Base-by-base conservation (phyloP, 2,329 filamentous ascomycete genomes). In the Phaeosphaeriaceae sp. region DNA sequence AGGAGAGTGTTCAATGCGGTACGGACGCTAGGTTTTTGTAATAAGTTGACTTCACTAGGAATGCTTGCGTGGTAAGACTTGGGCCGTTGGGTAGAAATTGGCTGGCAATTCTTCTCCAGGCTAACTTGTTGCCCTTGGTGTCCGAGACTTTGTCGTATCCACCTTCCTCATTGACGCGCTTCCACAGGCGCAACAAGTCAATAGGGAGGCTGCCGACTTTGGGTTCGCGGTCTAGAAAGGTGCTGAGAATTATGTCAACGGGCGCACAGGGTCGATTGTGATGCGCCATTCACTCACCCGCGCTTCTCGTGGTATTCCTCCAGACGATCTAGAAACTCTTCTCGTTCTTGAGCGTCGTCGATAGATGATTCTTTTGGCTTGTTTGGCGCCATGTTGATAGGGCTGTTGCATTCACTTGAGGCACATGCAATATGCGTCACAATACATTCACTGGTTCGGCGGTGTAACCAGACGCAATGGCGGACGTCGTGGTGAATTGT, bases 11-110 rank as follows among this genome's bases (percentile, higher is more conserved):
- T 33, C 11, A n/a, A 26, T 34, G 21, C n/a, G 34, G 39, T 16
- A 52, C 79, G 50, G 70, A 81, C 78, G 88, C 88, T 36, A 96
- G 82, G 64, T 93, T 91, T 73, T 91, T 92, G 79, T 95, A 95
- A 77, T 94, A 96, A 55, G 89, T 86, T 47, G 89, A 88, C 76
- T 96, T 96, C 47, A 96, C 79, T 50, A 88, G 83, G 75, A 95
- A 96, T 12, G 90, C 91, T 50, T 91, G 85, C n/a, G 90, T 90
- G 6, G 90, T 83, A 52, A 90, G 85, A 67, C 93, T 92, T 16
- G 54, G 61, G 47, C 86, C 86, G 66, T 85, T 85, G 56, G 92
- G 83, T 41, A 89, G 85, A 48, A 96, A 87, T 62, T 92, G 87
- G 44, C 86, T 81, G 11, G 88, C 89, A 63, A 96, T 82, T 62